Conservation (phyloP, 495 filamentous ascomycete species). For the Xylaria grammica region DNA sequence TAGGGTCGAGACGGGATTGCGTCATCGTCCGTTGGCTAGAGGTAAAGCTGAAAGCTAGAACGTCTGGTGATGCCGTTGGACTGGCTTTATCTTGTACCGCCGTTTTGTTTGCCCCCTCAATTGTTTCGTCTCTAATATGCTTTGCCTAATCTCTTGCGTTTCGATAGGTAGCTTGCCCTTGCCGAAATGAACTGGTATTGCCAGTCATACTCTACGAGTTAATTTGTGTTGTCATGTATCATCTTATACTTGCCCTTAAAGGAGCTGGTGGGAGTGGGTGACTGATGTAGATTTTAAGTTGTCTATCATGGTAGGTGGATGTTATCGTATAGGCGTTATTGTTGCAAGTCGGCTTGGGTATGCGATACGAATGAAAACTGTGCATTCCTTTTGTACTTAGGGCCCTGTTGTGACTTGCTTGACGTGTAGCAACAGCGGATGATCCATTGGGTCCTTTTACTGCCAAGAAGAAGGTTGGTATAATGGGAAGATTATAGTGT, state of each 20-base stretch:
- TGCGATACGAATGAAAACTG: neutral
- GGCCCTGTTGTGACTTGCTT: neutral
- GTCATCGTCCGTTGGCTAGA: no score
- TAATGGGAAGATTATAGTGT: neutral
- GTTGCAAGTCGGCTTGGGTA: neutral
- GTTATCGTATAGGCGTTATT: slow-evolving; percentile 6
- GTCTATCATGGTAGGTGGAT: neutral
- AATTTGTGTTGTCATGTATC: neutral
- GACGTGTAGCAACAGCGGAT: neutral
- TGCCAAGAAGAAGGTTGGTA: neutral
- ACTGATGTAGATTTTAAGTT: neutral
- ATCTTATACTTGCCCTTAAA: neutral
- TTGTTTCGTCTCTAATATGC: no score
- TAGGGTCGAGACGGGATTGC: no score
- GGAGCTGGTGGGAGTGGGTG: neutral
- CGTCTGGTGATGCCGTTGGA: no score
- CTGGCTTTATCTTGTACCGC: no score
- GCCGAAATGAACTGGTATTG: neutral
- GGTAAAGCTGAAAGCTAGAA: no score
- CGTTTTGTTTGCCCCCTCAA: no score
- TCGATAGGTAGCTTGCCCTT: no score
- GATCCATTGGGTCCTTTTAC: neutral
- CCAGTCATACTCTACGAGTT: neutral
- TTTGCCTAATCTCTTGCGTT: no score
- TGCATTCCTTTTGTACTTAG: neutral